These are phyloP conservation scores for Penicillium angulare DNA, from an alignment of 495 filamentous ascomycete species.

Conservation along the genomic window DNA sequence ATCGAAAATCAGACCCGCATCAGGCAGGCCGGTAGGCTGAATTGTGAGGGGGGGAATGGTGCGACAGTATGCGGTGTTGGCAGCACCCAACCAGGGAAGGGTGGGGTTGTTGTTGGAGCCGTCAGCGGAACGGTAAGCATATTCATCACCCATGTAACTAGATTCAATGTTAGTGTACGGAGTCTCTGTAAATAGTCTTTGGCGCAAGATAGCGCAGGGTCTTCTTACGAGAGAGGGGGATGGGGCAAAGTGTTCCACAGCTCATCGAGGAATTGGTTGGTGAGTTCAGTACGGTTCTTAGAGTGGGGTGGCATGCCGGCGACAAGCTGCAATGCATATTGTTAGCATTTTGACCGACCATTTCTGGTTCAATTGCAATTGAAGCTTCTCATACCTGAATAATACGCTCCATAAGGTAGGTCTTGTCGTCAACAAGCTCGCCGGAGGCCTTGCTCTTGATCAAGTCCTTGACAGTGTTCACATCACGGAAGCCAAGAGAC, in stretches of 20 bases:
- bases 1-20: constrained; percentile 55
- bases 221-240: constrained; percentile 49
- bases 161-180: constrained; percentile 6
- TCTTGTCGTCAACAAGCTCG: constrained; percentile 69
- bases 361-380: constrained; percentile 1
- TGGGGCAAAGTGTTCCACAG: constrained; percentile 63
- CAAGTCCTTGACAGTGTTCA: constrained; percentile 53
- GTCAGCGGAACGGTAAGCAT: constrained; percentile 67
- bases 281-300: constrained; percentile 61
- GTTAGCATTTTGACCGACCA: neutral
- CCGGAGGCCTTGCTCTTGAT: constrained; percentile 53
- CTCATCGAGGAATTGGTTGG: constrained; percentile 65
- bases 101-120: constrained; percentile 66
- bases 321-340: constrained; percentile 49
- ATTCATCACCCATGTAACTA: constrained; percentile 64
- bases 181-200: neutral
- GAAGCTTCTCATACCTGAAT: constrained; percentile 51
- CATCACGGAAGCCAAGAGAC: constrained; percentile 57
- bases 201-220: neutral
- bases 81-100: constrained; percentile 54
- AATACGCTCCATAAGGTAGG: constrained; percentile 73
- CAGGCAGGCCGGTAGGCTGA: constrained; percentile 51
- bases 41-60: constrained; percentile 51
- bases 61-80: constrained; percentile 55
- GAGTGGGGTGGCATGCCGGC: constrained; percentile 61